Evolutionary conservation across 345 rosid genomes (phyloP).

Genomic region (Noccaea bulbosa): DNA sequence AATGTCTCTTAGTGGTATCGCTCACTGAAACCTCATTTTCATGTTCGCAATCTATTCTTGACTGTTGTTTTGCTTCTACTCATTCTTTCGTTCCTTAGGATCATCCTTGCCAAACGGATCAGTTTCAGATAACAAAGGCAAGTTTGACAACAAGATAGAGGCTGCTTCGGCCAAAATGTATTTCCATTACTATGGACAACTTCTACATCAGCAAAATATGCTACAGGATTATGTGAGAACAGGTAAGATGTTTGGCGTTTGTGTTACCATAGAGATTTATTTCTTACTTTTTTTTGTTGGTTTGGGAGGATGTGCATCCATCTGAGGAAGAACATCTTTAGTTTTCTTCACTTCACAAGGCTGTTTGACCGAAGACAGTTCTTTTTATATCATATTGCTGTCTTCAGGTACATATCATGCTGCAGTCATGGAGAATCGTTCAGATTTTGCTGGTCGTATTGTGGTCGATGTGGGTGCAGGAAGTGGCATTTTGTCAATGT

Average conservation of each 20-base stretch:
- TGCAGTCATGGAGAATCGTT: constrained; percentile 90
- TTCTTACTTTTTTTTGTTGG: background rate
- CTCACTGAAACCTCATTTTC: background rate
- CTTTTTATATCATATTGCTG: constrained; percentile 15
- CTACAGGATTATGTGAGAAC: constrained; percentile 96
- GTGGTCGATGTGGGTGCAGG: constrained; percentile 99
- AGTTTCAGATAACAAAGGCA: constrained; percentile 57
- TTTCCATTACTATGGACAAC: constrained; percentile 92
- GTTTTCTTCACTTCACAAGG: background rate
- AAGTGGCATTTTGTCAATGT: constrained; percentile 91
- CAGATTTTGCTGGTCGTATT: constrained; percentile 77
- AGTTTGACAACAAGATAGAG: constrained; percentile 87
- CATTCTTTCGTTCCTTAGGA: constrained; percentile 51
- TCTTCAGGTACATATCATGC: constrained; percentile 89
- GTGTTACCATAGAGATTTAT: constrained; percentile 5
- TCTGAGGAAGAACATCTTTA: background rate
- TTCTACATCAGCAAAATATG: constrained; percentile 97
- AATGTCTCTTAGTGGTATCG: background rate
- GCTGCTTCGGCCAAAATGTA: constrained; percentile 94
- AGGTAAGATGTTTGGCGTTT: constrained; percentile 53
- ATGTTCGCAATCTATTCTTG: background rate
- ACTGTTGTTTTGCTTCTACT: constrained; percentile 10
- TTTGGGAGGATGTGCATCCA: constrained; percentile 5
- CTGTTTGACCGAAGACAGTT: background rate
- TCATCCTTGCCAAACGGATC: constrained; percentile 54